Evolutionary conservation across 2,329 filamentous ascomycete species (phyloP), one percentile per base, ranked within the genome.

Genomic region (Xylaria sp.): DNA sequence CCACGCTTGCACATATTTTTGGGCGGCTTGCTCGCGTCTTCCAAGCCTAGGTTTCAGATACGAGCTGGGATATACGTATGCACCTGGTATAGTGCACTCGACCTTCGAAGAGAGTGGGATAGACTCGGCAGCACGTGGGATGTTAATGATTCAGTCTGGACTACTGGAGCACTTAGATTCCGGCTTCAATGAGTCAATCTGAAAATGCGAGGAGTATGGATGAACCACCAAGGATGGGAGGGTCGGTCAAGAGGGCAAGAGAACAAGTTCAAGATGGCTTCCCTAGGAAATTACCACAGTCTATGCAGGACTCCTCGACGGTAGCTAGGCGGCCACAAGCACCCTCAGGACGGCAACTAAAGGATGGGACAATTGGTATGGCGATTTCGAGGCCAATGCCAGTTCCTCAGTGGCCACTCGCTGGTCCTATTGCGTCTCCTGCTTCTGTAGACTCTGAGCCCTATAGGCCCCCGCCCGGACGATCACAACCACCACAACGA

Each of bases 161-260:
- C 59, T 69, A 69, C 72, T 72, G 74, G 69, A 76, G 54, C 55
- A 69, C 66, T 73, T 73, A 75, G 70, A 78, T 74, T 75, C 73
- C 71, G 69, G 72, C 74, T 75, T 84, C 84, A 83, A 88, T 88
- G 87, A 88, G 82, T 84, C 82, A 81, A 78, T 75, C 77, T 75
- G 83, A 87, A 82, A 79, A 88, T 87, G 86, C 83, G 80, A 82
- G 79, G 78, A 80, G 80, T 72, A 85, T 85, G 85, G 86, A 87
- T 71, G 81, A 80, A 78, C 76, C 80, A 74, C 75, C 79, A 70
- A 76, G 76, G 63, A 72, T 74, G 78, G 82, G 79, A 73, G 85
- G 85, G 75, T 87, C 87, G 69, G 83, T 87, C 73, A 84, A 78
- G 78, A 84, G 83, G 76, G 87, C 86, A 47, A 84, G 87, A 78